phyloP scores from a whole-genome alignment of 768 basidiomycete genomes.

The Macrocybe gigantea region DNA sequence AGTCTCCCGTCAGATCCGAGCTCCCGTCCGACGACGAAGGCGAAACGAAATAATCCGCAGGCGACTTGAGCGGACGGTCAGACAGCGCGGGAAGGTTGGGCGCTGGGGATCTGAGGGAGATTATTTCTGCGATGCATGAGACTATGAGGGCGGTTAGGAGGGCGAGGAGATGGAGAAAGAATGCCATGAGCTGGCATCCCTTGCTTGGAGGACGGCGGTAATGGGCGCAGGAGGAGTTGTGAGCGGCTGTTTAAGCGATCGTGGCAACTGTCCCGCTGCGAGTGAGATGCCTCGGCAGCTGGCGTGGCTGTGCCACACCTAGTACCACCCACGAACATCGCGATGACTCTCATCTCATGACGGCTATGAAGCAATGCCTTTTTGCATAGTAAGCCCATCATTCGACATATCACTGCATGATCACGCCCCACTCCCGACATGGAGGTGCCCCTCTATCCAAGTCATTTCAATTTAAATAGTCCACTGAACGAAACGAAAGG shows the following conservation, averaged over 20 bases:
- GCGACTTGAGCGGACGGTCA: slow-evolving; percentile 12
- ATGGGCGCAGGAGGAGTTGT: slow-evolving; percentile 1
- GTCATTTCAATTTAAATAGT: no score
- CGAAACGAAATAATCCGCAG: slow-evolving; percentile 12
- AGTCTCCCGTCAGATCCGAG: slow-evolving; percentile 30
- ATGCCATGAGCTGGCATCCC: slow-evolving; percentile 30
- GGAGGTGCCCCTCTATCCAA: no score
- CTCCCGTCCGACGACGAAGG: slow-evolving; percentile 11
- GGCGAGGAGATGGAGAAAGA: slow-evolving; percentile 17
- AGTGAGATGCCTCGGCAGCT: no score
- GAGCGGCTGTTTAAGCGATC: slow-evolving; percentile 3
- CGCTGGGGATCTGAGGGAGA: slow-evolving; percentile 17
- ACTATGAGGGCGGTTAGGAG: slow-evolving; percentile 19
- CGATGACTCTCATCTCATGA: no score
- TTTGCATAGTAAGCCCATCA: no score
- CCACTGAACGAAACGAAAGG: no score
- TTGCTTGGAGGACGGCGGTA: slow-evolving; percentile 6
- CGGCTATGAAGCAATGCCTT: no score
- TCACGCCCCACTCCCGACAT: no score
- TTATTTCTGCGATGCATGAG: slow-evolving; percentile 24
- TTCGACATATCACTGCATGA: no score
- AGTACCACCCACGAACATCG: no score
- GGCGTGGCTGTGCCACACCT: no score
- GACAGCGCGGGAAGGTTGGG: slow-evolving; percentile 19
- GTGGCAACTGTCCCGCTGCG: no score